Conservation (phyloP, 2,329 filamentous ascomycete species). For the Verticillium longisporum region DNA sequence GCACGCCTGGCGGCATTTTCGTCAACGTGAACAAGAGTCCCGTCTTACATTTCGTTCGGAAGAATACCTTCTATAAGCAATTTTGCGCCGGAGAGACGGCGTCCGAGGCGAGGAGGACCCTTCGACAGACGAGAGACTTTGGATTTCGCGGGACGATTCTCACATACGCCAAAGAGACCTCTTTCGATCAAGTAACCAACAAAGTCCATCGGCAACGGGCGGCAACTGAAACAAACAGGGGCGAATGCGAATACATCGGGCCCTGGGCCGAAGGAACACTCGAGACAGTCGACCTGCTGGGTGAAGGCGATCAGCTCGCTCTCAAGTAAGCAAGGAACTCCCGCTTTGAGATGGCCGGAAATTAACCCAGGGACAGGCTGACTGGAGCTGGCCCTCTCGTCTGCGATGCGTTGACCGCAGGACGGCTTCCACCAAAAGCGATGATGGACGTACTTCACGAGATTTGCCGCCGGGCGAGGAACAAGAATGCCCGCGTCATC, state of each 20-base stretch:
- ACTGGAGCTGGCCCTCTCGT: slow-evolving; percentile 35
- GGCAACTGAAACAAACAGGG: not conserved
- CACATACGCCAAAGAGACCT: slow-evolving; percentile 41
- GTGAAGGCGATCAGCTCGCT: slow-evolving; percentile 26
- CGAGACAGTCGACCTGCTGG: slow-evolving; percentile 22
- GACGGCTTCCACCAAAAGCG: slow-evolving; percentile 27
- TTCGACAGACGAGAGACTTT: slow-evolving; percentile 33
- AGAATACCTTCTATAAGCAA: slow-evolving; percentile 45
- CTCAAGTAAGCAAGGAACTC: slow-evolving; percentile 23
- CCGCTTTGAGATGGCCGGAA: accelerated
- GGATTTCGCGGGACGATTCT: slow-evolving; percentile 49
- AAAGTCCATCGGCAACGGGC: not conserved
- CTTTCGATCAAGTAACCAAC: slow-evolving; percentile 29
- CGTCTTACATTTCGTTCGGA: slow-evolving; percentile 36
- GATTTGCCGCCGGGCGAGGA: slow-evolving; percentile 27
- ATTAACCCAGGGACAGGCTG: slow-evolving; percentile 16
- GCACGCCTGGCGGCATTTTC: slow-evolving; percentile 5
- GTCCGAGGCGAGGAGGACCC: slow-evolving; percentile 34
- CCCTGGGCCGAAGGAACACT: slow-evolving; percentile 24
- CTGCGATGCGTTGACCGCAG: slow-evolving; percentile 26
- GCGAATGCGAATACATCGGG: slow-evolving; percentile 22
- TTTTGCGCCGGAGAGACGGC: slow-evolving; percentile 48
- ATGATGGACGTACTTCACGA: slow-evolving; percentile 33
- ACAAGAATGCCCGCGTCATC: slow-evolving; percentile 32
- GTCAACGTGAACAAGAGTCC: slow-evolving; percentile 43